Conservation (phyloP, 140 eudicot genomes). For the Eryngium alpinum region DNA sequence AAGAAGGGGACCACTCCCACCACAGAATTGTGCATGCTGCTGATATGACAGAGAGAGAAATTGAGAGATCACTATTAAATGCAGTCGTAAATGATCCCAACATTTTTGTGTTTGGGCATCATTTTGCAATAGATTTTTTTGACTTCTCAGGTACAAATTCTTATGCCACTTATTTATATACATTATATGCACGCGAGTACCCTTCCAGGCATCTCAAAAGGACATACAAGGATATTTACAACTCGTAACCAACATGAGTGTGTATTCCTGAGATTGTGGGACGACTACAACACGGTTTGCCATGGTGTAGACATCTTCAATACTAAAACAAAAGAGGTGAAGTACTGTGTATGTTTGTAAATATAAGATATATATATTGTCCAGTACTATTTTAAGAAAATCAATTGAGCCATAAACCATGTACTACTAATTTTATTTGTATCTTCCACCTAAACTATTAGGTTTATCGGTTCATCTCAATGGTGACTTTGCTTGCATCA, state of each 20-base stretch:
- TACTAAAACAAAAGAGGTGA: constrained; percentile 85
- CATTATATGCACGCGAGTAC: neutral
- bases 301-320: constrained; percentile 91
- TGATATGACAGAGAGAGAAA: constrained; percentile 96
- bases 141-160: constrained; percentile 78
- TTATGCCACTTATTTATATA: neutral
- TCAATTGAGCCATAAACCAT: neutral
- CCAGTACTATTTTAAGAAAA: neutral
- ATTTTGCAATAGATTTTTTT: constrained; percentile 90
- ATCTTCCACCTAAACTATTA: constrained; percentile 21
- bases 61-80: constrained; percentile 81
- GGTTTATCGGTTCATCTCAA: constrained; percentile 89
- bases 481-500: constrained; percentile 95
- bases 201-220: neutral
- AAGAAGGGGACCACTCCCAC: constrained; percentile 99
- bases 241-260: constrained; percentile 8
- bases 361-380: neutral
- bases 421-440: neutral
- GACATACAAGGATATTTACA: neutral
- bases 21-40: constrained; percentile 92
- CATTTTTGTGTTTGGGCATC: constrained; percentile 77
- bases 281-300: constrained; percentile 74
- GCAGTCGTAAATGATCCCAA: constrained; percentile 75
- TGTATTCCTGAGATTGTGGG: constrained; percentile 39
- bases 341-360: constrained; percentile 10